Evolutionary conservation across 1,284 basidiomycete genomes (phyloP).

Genomic region (Puccinia horiana): DNA sequence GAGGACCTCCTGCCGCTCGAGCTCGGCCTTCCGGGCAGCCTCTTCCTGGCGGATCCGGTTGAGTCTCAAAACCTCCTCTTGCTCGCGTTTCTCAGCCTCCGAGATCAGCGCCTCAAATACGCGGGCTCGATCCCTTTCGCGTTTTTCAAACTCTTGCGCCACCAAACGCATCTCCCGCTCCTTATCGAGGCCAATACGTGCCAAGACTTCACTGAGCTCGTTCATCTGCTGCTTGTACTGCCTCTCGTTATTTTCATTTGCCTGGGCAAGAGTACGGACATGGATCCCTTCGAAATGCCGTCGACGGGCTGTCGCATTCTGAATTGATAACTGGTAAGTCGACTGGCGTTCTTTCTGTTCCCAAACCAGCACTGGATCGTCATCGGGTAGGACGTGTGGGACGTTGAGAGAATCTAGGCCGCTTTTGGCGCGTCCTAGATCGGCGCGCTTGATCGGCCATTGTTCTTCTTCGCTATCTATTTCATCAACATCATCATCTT

Average conservation of each 20-base stretch:
- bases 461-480: slow-evolving; percentile 43
- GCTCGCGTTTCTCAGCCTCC: slow-evolving; percentile 37
- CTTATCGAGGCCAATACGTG: slow-evolving; percentile 28
- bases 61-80: slow-evolving; percentile 31
- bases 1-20: slow-evolving; percentile 22
- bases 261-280: slow-evolving; percentile 1
- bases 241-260: slow-evolving; percentile 23
- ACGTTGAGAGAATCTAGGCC: background rate
- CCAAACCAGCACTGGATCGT: slow-evolving; percentile 37
- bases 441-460: slow-evolving; percentile 29
- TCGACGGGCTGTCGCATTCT: slow-evolving; percentile 21
- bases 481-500: slow-evolving; percentile 12
- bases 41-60: slow-evolving; percentile 37
- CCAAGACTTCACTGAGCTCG: slow-evolving; percentile 37
- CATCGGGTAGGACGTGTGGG: slow-evolving; percentile 34
- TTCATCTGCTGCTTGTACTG: slow-evolving; percentile 40
- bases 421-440: background rate
- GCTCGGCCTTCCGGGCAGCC: slow-evolving; percentile 26
- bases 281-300: slow-evolving; percentile 45
- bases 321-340: slow-evolving; percentile 32
- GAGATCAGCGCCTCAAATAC: slow-evolving; percentile 29
- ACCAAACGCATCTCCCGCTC: slow-evolving; percentile 23
- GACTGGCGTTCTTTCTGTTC: slow-evolving; percentile 35
- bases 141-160: slow-evolving; percentile 34
- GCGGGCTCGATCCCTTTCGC: slow-evolving; percentile 25